These are phyloP conservation scores for Ceratocystis destructans DNA, from an alignment of 2,329 filamentous ascomycete genomes.

Conservation along the genomic window DNA sequence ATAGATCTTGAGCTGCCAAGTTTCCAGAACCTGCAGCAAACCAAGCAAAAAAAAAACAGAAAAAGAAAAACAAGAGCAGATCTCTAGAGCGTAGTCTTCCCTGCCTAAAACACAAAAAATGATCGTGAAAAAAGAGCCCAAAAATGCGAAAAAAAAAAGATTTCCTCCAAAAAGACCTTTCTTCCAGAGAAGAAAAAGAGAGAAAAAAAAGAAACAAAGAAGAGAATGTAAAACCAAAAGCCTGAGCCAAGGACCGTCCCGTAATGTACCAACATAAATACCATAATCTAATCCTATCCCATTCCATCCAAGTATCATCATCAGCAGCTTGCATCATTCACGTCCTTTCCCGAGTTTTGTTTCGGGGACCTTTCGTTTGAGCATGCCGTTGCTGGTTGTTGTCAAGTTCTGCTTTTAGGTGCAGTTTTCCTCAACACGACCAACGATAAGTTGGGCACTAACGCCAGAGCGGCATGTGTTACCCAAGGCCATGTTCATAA, in stretches of 20 bases:
- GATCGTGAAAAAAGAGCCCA: not conserved
- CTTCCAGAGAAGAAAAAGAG: constrained; percentile 1
- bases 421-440: constrained; percentile 7
- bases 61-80: not conserved
- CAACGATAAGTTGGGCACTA: constrained; percentile 13
- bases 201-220: constrained; percentile 12
- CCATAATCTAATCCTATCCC: not conserved
- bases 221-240: not conserved
- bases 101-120: not conserved
- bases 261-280: constrained; percentile 8
- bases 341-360: not conserved
- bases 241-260: constrained; percentile 8
- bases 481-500: constrained; percentile 38
- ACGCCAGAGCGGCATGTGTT: constrained; percentile 34
- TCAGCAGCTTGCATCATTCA: not conserved
- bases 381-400: not conserved
- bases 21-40: constrained; percentile 14
- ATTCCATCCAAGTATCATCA: not conserved
- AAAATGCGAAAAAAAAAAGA: constrained; percentile 4
- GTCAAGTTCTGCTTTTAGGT: not conserved
- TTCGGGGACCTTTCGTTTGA: not conserved
- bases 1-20: not conserved
- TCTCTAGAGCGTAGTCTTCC: too few species aligned
- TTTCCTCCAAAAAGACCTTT: constrained; percentile 6
- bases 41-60: not conserved